These are phyloP conservation scores for Phytophthora hybrid DNA, from an alignment of 352 stramenopile genomes.

Conservation along the genomic window DNA sequence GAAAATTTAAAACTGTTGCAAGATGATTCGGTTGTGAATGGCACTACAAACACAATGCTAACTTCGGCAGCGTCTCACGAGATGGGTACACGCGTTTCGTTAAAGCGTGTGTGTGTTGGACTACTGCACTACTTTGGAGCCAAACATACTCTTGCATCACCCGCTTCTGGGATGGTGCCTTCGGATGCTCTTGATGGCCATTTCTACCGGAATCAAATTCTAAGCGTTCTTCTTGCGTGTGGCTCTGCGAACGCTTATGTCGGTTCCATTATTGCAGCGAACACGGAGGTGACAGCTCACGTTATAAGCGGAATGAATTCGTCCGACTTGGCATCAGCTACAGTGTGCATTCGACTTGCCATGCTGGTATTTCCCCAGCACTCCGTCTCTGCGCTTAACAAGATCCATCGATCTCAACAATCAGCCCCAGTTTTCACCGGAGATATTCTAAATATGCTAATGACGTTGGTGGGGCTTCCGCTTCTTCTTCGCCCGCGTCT, in stretches of 20 bases:
- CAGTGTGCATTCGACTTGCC: constrained; percentile 82
- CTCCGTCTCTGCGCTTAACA: constrained; percentile 82
- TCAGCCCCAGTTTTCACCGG: constrained; percentile 29
- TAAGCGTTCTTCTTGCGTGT: constrained; percentile 80
- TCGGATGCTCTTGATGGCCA: constrained; percentile 52
- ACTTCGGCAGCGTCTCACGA: neutral
- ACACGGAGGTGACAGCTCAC: constrained; percentile 59
- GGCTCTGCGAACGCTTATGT: constrained; percentile 72
- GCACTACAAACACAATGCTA: neutral
- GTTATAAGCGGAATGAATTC: constrained; percentile 75
- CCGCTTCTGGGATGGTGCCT: constrained; percentile 1
- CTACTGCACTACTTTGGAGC: constrained; percentile 69
- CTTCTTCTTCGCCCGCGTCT: constrained; percentile 72
- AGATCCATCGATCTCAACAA: constrained; percentile 54
- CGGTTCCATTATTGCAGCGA: constrained; percentile 67
- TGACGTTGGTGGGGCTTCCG: constrained; percentile 71
- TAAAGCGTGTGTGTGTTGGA: constrained; percentile 76
- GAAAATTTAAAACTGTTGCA: constrained; percentile 62
- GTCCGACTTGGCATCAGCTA: constrained; percentile 68
- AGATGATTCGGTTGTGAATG: constrained; percentile 6
- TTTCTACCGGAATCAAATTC: constrained; percentile 80
- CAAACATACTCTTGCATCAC: constrained; percentile 19
- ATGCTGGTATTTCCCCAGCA: constrained; percentile 87
- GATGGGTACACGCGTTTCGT: constrained; percentile 43
- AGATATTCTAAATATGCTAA: constrained; percentile 66